A percentile compares a stretch with the other conserved stretches of the same genome.
These are phyloP conservation scores for Lupinus albus DNA, from an alignment of 306 rosid genomes.

Conservation along the genomic window DNA sequence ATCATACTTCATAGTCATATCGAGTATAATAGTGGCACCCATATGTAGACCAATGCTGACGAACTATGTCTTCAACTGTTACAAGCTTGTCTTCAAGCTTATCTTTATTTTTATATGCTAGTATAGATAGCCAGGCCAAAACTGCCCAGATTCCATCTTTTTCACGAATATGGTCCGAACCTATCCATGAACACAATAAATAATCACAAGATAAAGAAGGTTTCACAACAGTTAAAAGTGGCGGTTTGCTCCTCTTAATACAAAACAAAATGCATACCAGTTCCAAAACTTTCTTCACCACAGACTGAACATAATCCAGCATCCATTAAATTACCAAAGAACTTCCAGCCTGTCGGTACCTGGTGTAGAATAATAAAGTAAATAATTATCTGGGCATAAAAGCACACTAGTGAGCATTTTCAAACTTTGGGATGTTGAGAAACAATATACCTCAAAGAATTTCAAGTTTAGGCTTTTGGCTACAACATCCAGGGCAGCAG, in stretches of 20 bases:
- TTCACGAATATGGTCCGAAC: slow-evolving; percentile 97
- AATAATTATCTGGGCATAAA: neutral
- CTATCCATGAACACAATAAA: slow-evolving; percentile 50
- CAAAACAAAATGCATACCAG: slow-evolving; percentile 60
- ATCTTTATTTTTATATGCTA: slow-evolving; percentile 86
- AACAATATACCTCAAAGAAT: slow-evolving; percentile 79
- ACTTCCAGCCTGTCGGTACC: slow-evolving; percentile 99
- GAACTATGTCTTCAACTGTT: slow-evolving; percentile 94
- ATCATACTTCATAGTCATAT: slow-evolving; percentile 85
- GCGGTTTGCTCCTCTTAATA: slow-evolving; percentile 21
- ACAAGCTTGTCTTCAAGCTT: slow-evolving; percentile 78
- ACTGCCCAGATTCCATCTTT: slow-evolving; percentile 99
- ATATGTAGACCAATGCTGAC: slow-evolving; percentile 87
- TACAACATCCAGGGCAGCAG: slow-evolving; percentile 99
- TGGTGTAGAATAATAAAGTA: slow-evolving; percentile 43
- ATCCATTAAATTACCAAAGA: slow-evolving; percentile 96
- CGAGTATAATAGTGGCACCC: slow-evolving; percentile 98
- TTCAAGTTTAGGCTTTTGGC: slow-evolving; percentile 90
- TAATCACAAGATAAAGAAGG: slow-evolving; percentile 33
- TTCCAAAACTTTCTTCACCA: slow-evolving; percentile 99
- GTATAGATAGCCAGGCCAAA: slow-evolving; percentile 92
- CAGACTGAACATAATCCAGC: slow-evolving; percentile 92
- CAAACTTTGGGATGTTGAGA: slow-evolving; percentile 10
- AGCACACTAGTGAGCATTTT: slow-evolving; percentile 19
- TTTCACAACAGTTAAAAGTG: slow-evolving; percentile 6